Base-by-base conservation (phyloP, 495 filamentous ascomycete species). In the Margaritispora aquatica region DNA sequence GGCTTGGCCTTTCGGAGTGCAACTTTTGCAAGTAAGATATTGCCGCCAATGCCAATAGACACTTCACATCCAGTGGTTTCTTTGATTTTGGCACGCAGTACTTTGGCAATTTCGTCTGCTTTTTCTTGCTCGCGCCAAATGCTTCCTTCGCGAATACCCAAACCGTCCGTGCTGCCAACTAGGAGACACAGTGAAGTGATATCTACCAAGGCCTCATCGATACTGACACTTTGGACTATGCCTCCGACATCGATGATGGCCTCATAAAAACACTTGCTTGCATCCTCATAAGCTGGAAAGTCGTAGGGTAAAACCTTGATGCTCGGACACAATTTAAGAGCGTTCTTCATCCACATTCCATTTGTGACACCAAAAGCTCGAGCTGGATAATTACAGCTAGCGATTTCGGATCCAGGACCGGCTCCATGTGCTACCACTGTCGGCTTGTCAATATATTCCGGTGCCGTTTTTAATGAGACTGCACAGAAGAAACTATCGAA, bases 401-500 rank as follows among this genome's bases (percentile, higher is more conserved):
- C 94, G 63, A 98, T 96, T 67, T 97, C 94, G 0, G 92, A 96
- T 20, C 91, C 89, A 38, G 84, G 81, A 0, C 92, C 92, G 24
- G 77, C 79, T 20, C 92, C 86, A 69, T 98, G 94, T 20, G 94
- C 92, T 36, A 98, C 86, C 10, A 89, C 93, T 31, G 89, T 88
- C 1, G 94, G 94, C 63, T 92, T 95, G 22, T 90, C 87, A 24
- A 75, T 71, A 29, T 84, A 87, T 26, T 94, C 84, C 0, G 92
- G 92, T 51, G 74, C 73, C 22, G 79, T 74, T 60, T 92, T 93
- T 19, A 93, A 79, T 0, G 93, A 96, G 1, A 97, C 91, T 0
- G 94, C 90, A 38, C 91, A 96, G 70, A 98, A 98, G 73, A 98
- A 98, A 68, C 88, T 91, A 70, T 98, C 94, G 66, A 97, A 97